These are phyloP conservation scores for Dactylis glomerata DNA, from an alignment of 176 grass and related monocot species.

Conservation along the genomic window DNA sequence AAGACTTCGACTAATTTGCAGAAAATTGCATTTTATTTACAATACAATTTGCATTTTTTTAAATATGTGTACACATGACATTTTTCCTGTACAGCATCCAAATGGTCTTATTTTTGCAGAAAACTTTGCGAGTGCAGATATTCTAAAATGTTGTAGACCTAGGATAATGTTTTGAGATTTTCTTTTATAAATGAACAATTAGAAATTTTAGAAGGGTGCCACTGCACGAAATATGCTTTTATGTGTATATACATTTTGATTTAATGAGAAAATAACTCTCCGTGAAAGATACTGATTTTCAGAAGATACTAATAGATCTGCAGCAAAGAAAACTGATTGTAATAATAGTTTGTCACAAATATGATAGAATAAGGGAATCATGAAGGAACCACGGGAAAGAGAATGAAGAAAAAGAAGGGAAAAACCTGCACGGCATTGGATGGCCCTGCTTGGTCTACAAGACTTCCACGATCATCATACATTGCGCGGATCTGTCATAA, in stretches of 20 bases:
- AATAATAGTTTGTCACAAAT: not conserved
- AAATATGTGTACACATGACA: not conserved
- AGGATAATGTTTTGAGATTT: not conserved
- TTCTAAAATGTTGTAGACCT: not conserved
- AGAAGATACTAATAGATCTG: slow-evolving; percentile 16
- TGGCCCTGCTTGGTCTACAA: slow-evolving; percentile 81
- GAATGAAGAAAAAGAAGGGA: not conserved
- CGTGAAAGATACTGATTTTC: slow-evolving; percentile 10
- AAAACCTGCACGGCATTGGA: slow-evolving; percentile 88
- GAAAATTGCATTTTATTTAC: not conserved
- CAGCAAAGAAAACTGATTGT: not conserved
- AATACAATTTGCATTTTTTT: not conserved
- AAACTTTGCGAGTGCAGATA: not conserved
- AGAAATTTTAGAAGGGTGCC: not conserved
- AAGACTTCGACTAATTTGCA: not conserved
- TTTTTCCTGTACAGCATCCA: not conserved
- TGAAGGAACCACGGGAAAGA: not conserved
- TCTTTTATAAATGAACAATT: not conserved
- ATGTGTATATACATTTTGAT: not conserved
- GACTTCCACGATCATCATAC: slow-evolving; percentile 84
- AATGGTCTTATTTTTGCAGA: not conserved
- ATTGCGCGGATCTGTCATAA: slow-evolving; percentile 83
- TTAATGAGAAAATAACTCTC: not conserved
- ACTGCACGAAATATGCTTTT: not conserved
- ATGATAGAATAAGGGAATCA: slow-evolving; percentile 8